Evolutionary conservation across 768 basidiomycete species (phyloP).

Genomic region (Pleurotus sapidus): DNA sequence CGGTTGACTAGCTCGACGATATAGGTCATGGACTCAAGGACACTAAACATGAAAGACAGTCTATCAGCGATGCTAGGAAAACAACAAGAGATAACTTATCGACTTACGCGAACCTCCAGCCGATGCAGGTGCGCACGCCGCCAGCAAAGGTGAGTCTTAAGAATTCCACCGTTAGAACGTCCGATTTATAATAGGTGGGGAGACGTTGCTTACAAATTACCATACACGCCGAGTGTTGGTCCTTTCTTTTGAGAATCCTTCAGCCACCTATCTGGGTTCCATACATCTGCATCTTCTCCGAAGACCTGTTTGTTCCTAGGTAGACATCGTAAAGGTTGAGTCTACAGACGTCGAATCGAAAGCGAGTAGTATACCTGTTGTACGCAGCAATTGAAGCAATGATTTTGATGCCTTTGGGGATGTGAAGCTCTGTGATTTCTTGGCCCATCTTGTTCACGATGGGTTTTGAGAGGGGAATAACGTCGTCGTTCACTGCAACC

Average conservation of each 20-base stretch:
- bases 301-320: slow-evolving; percentile 39
- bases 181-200: not conserved
- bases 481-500: slow-evolving; percentile 47
- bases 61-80: not conserved
- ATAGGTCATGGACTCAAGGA: slow-evolving; percentile 56
- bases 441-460: slow-evolving; percentile 44
- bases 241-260: slow-evolving; percentile 29
- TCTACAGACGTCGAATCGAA: too few relatives aligned
- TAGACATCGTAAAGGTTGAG: not conserved
- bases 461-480: slow-evolving; percentile 54
- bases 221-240: slow-evolving; percentile 45
- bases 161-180: slow-evolving; percentile 1
- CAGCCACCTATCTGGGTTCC: slow-evolving; percentile 50
- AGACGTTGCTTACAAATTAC: slow-evolving; percentile 35
- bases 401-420: slow-evolving; percentile 50
- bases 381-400: slow-evolving; percentile 50
- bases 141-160: slow-evolving; percentile 27
- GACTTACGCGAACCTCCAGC: slow-evolving; percentile 32
- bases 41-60: slow-evolving; percentile 12
- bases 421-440: slow-evolving; percentile 39
- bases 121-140: slow-evolving; percentile 31
- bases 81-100: not conserved
- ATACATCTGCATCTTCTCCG: slow-evolving; percentile 44
- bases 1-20: slow-evolving; percentile 51
- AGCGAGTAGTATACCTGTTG: slow-evolving; percentile 37